Evolutionary conservation across 1,284 basidiomycete species (phyloP).

Genomic region (Microstroma glucosiphilum): DNA sequence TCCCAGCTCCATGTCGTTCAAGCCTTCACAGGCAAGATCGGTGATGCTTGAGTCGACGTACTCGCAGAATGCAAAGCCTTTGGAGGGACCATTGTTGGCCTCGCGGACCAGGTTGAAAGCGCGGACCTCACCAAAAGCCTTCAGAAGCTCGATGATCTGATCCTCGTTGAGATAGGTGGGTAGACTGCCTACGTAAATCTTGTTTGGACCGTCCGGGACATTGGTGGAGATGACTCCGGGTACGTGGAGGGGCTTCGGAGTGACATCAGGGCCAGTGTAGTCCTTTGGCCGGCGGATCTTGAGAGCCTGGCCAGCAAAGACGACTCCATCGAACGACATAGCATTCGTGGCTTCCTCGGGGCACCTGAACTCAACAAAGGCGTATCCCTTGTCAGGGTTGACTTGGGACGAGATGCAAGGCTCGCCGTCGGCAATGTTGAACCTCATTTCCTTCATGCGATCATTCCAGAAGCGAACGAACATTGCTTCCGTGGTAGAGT

Average conservation of each 20-base stretch:
- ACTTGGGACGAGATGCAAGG: slow-evolving; percentile 87
- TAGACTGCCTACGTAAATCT: slow-evolving; percentile 92
- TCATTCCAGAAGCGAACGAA: slow-evolving; percentile 87
- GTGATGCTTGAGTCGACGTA: slow-evolving; percentile 84
- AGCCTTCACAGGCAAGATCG: slow-evolving; percentile 88
- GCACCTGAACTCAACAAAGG: slow-evolving; percentile 86
- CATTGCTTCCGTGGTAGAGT: slow-evolving; percentile 81
- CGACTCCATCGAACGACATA: slow-evolving; percentile 93
- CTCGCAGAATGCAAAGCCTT: slow-evolving; percentile 99
- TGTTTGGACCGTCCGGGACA: slow-evolving; percentile 93
- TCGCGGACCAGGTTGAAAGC: slow-evolving; percentile 98
- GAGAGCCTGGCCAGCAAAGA: slow-evolving; percentile 82
- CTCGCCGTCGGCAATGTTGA: slow-evolving; percentile 59
- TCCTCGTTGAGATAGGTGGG: slow-evolving; percentile 93
- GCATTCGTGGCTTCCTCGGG: slow-evolving; percentile 92
- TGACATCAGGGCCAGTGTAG: slow-evolving; percentile 65
- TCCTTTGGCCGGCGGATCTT: slow-evolving; percentile 96
- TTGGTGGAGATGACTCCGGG: slow-evolving; percentile 89
- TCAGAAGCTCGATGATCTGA: slow-evolving; percentile 93
- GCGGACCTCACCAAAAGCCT: slow-evolving; percentile 92
- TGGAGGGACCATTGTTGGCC: slow-evolving; percentile 56
- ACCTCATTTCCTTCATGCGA: slow-evolving; percentile 75
- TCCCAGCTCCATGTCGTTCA: slow-evolving; percentile 95
- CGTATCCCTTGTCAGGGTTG: slow-evolving; percentile 96
- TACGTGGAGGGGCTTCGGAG: slow-evolving; percentile 66